These are phyloP conservation scores for Astragalus glycyphyllos DNA, from an alignment of 306 rosid species.

Conservation along the genomic window DNA sequence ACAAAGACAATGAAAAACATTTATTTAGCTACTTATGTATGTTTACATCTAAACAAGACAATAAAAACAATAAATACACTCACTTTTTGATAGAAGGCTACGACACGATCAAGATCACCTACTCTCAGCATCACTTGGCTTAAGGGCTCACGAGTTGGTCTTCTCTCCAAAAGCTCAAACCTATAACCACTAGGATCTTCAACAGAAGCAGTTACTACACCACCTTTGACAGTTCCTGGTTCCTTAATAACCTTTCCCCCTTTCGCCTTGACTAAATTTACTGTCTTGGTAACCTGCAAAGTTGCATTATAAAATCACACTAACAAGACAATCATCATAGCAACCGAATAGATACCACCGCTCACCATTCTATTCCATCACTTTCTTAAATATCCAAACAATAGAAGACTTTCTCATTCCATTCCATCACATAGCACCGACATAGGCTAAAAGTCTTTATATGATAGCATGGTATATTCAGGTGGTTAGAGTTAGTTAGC, in stretches of 20 bases:
- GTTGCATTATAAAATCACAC: not conserved
- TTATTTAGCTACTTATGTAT: constrained; percentile 10
- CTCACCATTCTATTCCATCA: too few relatives aligned
- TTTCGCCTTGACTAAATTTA: constrained; percentile 78
- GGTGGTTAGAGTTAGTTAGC: too few relatives aligned
- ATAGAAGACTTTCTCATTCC: too few relatives aligned
- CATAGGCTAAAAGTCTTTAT: too few relatives aligned
- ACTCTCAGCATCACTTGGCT: constrained; percentile 94
- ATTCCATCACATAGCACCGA: too few relatives aligned
- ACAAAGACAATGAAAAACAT: constrained; percentile 33
- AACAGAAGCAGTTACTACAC: constrained; percentile 71
- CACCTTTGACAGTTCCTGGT: constrained; percentile 77
- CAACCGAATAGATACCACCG: too few relatives aligned
- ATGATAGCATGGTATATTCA: too few relatives aligned
- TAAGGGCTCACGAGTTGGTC: constrained; percentile 79
- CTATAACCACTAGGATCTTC: constrained; percentile 94
- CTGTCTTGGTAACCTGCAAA: constrained; percentile 70
- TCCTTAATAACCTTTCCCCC: constrained; percentile 82
- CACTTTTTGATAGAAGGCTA: constrained; percentile 83
- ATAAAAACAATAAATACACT: constrained; percentile 40
- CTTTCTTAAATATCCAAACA: too few relatives aligned
- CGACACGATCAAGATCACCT: constrained; percentile 84
- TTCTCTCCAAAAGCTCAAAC: constrained; percentile 86
- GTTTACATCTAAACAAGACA: constrained; percentile 33
- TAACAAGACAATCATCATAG: too few relatives aligned